phyloP scores from a whole-genome alignment of 768 basidiomycete genomes.

The Tephrocybe sp. region DNA sequence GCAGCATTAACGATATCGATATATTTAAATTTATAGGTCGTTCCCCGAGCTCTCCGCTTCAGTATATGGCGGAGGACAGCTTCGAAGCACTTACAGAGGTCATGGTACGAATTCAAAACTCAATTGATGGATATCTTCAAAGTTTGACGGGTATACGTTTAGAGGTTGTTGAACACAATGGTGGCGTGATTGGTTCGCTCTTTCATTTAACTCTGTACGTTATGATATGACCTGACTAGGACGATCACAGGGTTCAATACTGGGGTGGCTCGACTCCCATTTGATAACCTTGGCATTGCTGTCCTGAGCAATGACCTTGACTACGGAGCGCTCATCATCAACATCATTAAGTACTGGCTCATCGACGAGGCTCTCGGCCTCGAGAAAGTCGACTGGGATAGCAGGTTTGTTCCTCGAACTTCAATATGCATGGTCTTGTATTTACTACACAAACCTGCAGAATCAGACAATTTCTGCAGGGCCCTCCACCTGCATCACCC shows the following conservation, averaged over 20 bases:
- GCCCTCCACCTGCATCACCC: constrained; percentile 2
- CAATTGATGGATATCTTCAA: too few relatives aligned
- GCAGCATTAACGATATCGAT: too few relatives aligned
- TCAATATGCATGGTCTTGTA: too few relatives aligned
- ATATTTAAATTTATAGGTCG: too few relatives aligned
- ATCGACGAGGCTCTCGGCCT: constrained; percentile 24
- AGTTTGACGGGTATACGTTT: too few relatives aligned
- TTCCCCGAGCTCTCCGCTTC: constrained; percentile 22
- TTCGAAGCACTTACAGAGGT: constrained; percentile 22
- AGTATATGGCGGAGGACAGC: constrained; percentile 30
- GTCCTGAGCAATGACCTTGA: constrained; percentile 27
- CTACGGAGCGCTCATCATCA: constrained; percentile 17
- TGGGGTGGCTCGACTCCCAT: constrained; percentile 22
- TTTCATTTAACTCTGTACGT: background rate
- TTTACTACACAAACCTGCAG: too few relatives aligned
- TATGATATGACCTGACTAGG: background rate
- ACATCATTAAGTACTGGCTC: constrained; percentile 23
- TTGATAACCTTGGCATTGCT: constrained; percentile 24
- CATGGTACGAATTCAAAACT: constrained; percentile 17
- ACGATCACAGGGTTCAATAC: constrained; percentile 18
- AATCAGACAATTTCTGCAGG: background rate
- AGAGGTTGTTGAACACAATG: constrained; percentile 17
- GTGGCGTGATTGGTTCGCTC: constrained; percentile 5
- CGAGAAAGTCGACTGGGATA: constrained; percentile 23
- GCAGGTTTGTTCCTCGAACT: constrained; percentile 10